These are phyloP conservation scores for Diplogelasinospora grovesii DNA, from an alignment of 495 filamentous ascomycete genomes.

Conservation along the genomic window DNA sequence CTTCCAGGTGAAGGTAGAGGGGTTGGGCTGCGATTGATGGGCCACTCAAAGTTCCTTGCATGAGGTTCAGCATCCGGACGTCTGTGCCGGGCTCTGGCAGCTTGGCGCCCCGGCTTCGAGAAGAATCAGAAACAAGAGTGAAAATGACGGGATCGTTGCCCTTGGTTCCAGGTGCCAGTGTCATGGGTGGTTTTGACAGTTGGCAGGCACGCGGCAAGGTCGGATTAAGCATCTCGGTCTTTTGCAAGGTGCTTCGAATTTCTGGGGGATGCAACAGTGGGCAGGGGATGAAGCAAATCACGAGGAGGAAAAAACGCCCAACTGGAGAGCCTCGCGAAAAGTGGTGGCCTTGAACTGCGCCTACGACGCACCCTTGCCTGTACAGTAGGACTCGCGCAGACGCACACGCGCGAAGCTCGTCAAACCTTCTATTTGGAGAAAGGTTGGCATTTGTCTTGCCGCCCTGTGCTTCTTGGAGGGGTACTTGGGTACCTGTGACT, in stretches of 20 bases:
- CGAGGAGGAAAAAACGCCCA: constrained; percentile 9
- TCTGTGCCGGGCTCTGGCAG: constrained; percentile 2
- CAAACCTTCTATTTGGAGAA: no score
- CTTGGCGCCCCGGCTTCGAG: constrained; percentile 2
- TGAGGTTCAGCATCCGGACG: not conserved
- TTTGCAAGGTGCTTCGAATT: not conserved
- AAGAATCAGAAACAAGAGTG: constrained; percentile 2
- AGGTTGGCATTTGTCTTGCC: no score
- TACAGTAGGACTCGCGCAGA: constrained; percentile 6
- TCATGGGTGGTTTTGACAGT: not conserved
- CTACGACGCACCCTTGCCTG: constrained; percentile 4
- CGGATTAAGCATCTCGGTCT: not conserved
- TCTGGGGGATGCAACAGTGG: not conserved
- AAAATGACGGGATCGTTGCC: not conserved
- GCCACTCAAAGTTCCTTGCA: constrained; percentile 6
- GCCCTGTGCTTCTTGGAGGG: no score
- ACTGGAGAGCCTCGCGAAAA: constrained; percentile 14
- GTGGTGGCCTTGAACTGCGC: constrained; percentile 21
- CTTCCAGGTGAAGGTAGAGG: no score
- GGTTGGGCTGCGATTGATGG: no score
- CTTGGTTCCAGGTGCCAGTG: not conserved
- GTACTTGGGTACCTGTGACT: no score
- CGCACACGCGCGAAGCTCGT: constrained; percentile 15
- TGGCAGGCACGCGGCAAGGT: constrained; percentile 9
- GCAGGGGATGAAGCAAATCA: not conserved